phyloP scores from a whole-genome alignment of 345 rosid genomes.

The Mangifera indica region DNA sequence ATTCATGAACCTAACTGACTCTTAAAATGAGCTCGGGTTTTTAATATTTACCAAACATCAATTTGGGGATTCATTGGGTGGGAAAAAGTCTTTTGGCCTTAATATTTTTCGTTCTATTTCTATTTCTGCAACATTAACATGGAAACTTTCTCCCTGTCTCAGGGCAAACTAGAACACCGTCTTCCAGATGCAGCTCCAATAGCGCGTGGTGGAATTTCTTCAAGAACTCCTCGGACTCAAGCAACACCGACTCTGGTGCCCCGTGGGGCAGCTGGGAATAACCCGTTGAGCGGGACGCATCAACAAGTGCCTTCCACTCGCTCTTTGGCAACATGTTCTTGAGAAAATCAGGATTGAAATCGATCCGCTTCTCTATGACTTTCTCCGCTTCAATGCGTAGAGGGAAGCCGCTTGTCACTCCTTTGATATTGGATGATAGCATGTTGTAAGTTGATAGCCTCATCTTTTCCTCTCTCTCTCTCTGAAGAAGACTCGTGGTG shows the following conservation, averaged over 20 bases:
- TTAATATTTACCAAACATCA: no score
- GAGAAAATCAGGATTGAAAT: constrained; percentile 74
- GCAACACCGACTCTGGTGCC: constrained; percentile 41
- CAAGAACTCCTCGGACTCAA: constrained; percentile 69
- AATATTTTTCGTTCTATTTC: no score
- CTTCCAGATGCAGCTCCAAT: constrained; percentile 81
- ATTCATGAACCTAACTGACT: no score
- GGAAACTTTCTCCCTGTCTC: constrained; percentile 77
- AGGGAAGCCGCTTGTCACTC: constrained; percentile 80
- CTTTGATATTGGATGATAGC: constrained; percentile 86
- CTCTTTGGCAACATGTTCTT: constrained; percentile 66
- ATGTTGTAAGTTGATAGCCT: constrained; percentile 85
- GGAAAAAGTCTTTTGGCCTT: no score
- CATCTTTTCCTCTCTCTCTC: constrained; percentile 36
- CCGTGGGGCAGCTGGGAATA: constrained; percentile 66
- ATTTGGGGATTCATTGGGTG: no score
- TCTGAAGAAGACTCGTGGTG: not conserved
- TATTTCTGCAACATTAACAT: no score
- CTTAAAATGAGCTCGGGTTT: no score
- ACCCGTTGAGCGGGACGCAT: constrained; percentile 66
- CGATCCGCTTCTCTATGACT: constrained; percentile 62
- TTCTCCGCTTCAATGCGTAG: no score
- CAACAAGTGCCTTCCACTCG: constrained; percentile 78
- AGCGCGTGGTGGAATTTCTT: constrained; percentile 79
- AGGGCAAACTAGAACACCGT: constrained; percentile 89